Percentiles rank a stretch among this genome's conserved stretches.
Evolutionary conservation across 306 rosid genomes (phyloP).

Genomic region (Glycine latifolia): DNA sequence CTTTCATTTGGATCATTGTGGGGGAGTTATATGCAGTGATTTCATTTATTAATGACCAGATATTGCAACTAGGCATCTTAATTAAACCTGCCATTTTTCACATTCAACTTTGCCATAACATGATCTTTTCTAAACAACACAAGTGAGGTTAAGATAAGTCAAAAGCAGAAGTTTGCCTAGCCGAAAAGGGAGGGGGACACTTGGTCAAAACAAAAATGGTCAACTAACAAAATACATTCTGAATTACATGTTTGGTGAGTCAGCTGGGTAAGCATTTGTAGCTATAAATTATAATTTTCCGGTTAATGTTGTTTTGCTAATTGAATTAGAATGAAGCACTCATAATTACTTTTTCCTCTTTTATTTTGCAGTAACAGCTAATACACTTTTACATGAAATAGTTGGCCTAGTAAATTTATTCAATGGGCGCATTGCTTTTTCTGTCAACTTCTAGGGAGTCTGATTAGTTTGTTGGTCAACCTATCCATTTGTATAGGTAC

Average conservation of each 20-base stretch:
- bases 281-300: not conserved
- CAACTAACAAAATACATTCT: not conserved
- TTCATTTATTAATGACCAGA: not conserved
- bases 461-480: not conserved
- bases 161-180: not conserved
- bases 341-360: not conserved
- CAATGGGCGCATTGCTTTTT: not conserved
- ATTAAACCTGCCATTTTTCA: not conserved
- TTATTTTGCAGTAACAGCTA: conserved; percentile 28
- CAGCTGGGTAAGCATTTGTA: conserved; percentile 29
- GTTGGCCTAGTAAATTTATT: conserved; percentile 16
- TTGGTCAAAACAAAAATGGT: not conserved
- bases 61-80: not conserved
- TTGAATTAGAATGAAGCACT: conserved; percentile 40
- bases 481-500: not conserved
- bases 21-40: not conserved
- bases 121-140: not conserved
- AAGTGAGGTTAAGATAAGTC: conserved; percentile 1
- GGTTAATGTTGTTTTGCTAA: not conserved
- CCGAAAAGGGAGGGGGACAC: not conserved
- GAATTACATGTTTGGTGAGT: not conserved
- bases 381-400: conserved; percentile 4
- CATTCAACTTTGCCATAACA: not conserved
- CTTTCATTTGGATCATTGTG: conserved; percentile 6
- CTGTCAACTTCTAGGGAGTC: not conserved